Base-by-base conservation (phyloP, 2,329 filamentous ascomycete genomes). In the Talaromyces sp. region DNA sequence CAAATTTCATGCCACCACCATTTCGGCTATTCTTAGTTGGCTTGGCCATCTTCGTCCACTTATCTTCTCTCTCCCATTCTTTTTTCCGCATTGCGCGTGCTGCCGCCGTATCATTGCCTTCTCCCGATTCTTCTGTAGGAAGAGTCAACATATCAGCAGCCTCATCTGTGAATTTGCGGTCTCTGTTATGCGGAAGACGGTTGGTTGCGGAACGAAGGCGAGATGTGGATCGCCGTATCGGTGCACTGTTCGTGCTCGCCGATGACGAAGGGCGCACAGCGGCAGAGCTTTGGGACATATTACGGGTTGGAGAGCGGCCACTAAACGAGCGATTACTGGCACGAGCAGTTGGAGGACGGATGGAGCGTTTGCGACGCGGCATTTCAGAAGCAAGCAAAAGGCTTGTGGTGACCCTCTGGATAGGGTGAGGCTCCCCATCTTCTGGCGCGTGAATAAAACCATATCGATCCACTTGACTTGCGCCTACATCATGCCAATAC, bases 21-120 rank as follows among this genome's bases (percentile, higher is more conserved):
- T 78, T 72, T 29, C 73, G 70, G 52, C 67, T 72, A 53, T 72
- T 72, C 46, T 72, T 70, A 7, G 74, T 77, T 7, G 74, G 69
- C 49, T 77, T 78, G 14, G 84, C 86, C 86, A 88, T 88, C 64
- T 81, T 85, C 17, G 81, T 80, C 86, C 86, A 88, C 62, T 87
- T 87, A 52, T 86, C 82, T 61, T 86, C 84, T 29, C 85, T 76
- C 49, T 79, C 70, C 71, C 83, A 82, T 65, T 87, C 85, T 57
- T 84, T 85, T 51, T 78, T 78, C 60, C 79, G 82, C 56, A 79
- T 75, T 6, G 74, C 72, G 37, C 74, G 75, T n/a, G 77, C 77
- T 20, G 73, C 70, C 33, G 74, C 73, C 17, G 77, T 75, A 24
- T 78, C 77, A 51, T 82, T 75, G 54, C 78, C 71, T 45, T 78